These are phyloP conservation scores for Ceratocystis ficicola DNA, from an alignment of 2,329 filamentous ascomycete species.

Conservation along the genomic window DNA sequence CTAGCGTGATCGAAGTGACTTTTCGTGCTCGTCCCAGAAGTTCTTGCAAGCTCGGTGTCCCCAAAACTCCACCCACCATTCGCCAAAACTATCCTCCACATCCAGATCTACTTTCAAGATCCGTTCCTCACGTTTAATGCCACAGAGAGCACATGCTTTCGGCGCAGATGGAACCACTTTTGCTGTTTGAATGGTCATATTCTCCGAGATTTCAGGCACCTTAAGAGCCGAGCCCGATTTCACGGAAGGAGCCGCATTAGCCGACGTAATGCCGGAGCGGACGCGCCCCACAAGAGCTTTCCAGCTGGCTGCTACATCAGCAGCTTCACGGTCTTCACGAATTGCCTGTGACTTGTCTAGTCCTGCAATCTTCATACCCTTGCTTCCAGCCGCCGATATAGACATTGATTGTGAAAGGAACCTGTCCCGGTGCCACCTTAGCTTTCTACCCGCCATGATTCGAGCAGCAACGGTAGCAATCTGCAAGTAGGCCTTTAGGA, in stretches of 20 bases:
- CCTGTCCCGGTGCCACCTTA: conserved; percentile 83
- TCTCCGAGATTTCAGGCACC: conserved; percentile 60
- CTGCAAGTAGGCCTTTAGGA: conserved; percentile 52
- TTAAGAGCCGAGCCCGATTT: conserved; percentile 32
- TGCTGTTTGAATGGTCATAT: conserved; percentile 53
- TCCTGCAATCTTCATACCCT: conserved; percentile 83
- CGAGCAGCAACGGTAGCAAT: conserved; percentile 59
- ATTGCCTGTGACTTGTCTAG: conserved; percentile 72
- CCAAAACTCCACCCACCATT: conserved; percentile 94
- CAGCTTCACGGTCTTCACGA: conserved; percentile 73
- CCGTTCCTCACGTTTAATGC: conserved; percentile 76
- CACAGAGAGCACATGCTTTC: conserved; percentile 73
- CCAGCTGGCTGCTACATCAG: conserved; percentile 66
- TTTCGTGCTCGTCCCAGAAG: conserved; percentile 74
- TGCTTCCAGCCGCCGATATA: conserved; percentile 63
- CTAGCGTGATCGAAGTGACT: conserved; percentile 54
- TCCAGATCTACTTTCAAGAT: conserved; percentile 61
- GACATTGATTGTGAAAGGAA: conserved; percentile 78
- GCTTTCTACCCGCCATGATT: conserved; percentile 70
- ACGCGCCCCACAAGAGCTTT: conserved; percentile 62
- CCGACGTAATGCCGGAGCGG: conserved; percentile 57
- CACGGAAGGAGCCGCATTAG: conserved; percentile 44
- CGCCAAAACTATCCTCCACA: conserved; percentile 82
- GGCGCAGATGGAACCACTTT: conserved; percentile 63
- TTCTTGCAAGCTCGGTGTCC: conserved; percentile 66